These are phyloP conservation scores for Fermentozyma sake DNA, from an alignment of 1,139 yeast genomes.

Conservation along the genomic window DNA sequence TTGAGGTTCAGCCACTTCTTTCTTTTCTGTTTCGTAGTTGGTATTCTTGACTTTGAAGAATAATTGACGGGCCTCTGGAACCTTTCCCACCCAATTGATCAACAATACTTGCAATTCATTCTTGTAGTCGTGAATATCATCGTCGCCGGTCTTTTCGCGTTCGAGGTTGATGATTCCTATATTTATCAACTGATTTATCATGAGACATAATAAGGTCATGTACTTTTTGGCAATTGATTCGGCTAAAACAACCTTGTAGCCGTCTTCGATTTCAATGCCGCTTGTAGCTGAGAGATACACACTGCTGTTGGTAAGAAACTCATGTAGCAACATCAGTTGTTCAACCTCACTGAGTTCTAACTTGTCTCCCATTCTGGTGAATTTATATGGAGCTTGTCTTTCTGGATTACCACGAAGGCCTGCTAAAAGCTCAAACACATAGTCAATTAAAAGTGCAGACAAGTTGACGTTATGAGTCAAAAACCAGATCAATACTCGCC, in stretches of 20 bases:
- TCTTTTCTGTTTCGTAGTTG: slow-evolving; percentile 6
- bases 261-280: slow-evolving; percentile 32
- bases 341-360: slow-evolving; percentile 53
- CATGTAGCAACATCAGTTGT: slow-evolving; percentile 63
- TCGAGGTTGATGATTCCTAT: slow-evolving; percentile 39
- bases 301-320: slow-evolving; percentile 54
- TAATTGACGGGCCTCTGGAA: slow-evolving; percentile 38
- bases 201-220: slow-evolving; percentile 53
- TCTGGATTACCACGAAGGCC: slow-evolving; percentile 46
- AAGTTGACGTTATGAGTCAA: slow-evolving; percentile 57
- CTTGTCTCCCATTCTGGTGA: slow-evolving; percentile 51
- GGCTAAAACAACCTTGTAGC: slow-evolving; percentile 30
- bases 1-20: slow-evolving; percentile 1
- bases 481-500: slow-evolving; percentile 64
- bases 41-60: slow-evolving; percentile 30
- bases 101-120: slow-evolving; percentile 54
- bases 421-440: slow-evolving; percentile 54
- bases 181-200: slow-evolving; percentile 49
- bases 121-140: slow-evolving; percentile 42
- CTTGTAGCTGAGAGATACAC: slow-evolving; percentile 43
- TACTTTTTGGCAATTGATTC: slow-evolving; percentile 45
- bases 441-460: slow-evolving; percentile 47
- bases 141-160: slow-evolving; percentile 15
- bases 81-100: slow-evolving; percentile 57
- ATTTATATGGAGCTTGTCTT: slow-evolving; percentile 27